Base-by-base conservation (phyloP, 768 basidiomycete genomes). In the Mycena venus region DNA sequence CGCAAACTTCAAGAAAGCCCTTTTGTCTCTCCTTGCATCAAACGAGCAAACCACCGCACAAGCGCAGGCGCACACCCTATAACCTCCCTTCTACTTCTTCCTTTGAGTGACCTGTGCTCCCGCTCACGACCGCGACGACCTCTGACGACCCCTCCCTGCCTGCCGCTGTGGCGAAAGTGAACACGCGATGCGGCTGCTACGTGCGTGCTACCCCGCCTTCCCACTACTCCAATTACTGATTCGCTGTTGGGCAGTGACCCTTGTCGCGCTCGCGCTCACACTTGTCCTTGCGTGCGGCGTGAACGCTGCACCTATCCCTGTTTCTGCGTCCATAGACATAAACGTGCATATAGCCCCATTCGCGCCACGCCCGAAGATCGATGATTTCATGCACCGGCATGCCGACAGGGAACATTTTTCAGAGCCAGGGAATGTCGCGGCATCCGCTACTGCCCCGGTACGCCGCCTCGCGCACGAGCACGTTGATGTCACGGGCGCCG, bases 381-480 rank as follows among this genome's bases (percentile, higher is more conserved):
- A 70, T 34, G 47, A 55, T 29, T 14, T 51, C 15, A 70, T 70
- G 68, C 60, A 60, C n/a, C 51, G 55, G n/a, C n/a, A n/a, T n/a
- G n/a, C n/a, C n/a, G n/a, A 58, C 51, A 51, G 34, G 27, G 12
- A 6, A n/a, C 40, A 15, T 38, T 36, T 34, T 15, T 19, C 12
- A n/a, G n/a, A n/a, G n/a, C n/a, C n/a, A n/a, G n/a, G n/a, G n/a
- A n/a, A n/a, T n/a, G n/a, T n/a, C n/a, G n/a, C n/a, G n/a, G n/a
- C n/a, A n/a, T n/a, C n/a, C n/a, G n/a, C n/a, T n/a, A n/a, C n/a
- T 19, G 2, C 29, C 44, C 27, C 55, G 29, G 55, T 19, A 31
- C 55, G 55, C 29, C 44, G 15, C 19, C n/a, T n/a, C n/a, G n/a
- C n/a, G n/a, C n/a, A n/a, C n/a, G n/a, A n/a, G n/a, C n/a, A n/a